These are phyloP conservation scores for Erodium texanum DNA, from an alignment of 441 rosid species.

Conservation along the genomic window DNA sequence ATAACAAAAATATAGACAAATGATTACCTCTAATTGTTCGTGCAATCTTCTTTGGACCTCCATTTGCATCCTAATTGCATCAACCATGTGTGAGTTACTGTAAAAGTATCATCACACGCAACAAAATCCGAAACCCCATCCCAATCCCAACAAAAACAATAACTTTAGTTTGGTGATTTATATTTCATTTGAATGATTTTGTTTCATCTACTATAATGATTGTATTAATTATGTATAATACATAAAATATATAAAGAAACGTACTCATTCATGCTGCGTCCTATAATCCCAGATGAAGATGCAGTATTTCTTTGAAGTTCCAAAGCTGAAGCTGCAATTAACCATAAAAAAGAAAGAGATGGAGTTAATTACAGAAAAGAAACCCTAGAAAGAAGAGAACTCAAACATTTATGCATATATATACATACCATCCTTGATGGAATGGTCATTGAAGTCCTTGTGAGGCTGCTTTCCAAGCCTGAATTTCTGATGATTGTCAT, in stretches of 20 bases:
- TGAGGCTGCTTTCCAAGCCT: conserved; percentile 99
- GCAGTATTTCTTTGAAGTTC: conserved; percentile 80
- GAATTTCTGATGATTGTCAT: conserved; percentile 52
- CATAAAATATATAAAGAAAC: too few species aligned
- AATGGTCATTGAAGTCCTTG: conserved; percentile 89
- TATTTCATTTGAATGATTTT: too few species aligned
- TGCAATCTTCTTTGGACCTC: conserved; percentile 98
- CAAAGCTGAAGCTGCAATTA: conserved; percentile 45
- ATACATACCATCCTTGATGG: conserved; percentile 81
- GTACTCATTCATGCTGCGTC: conserved; percentile 94
- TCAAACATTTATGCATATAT: not conserved
- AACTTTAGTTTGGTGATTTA: too few species aligned
- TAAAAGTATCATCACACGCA: conserved; percentile 24
- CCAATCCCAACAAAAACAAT: too few species aligned
- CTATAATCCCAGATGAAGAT: conserved; percentile 79
- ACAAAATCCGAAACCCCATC: too few species aligned
- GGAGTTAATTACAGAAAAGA: too few species aligned
- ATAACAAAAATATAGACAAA: not conserved
- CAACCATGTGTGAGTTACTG: conserved; percentile 19
- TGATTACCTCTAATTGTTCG: conserved; percentile 84
- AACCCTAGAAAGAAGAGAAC: not conserved
- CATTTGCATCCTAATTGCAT: conserved; percentile 91
- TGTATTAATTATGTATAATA: too few species aligned
- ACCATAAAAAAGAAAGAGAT: not conserved
- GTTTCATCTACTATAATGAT: too few species aligned